These are phyloP conservation scores for Glycine latifolia DNA, from an alignment of 306 rosid species.

Conservation along the genomic window DNA sequence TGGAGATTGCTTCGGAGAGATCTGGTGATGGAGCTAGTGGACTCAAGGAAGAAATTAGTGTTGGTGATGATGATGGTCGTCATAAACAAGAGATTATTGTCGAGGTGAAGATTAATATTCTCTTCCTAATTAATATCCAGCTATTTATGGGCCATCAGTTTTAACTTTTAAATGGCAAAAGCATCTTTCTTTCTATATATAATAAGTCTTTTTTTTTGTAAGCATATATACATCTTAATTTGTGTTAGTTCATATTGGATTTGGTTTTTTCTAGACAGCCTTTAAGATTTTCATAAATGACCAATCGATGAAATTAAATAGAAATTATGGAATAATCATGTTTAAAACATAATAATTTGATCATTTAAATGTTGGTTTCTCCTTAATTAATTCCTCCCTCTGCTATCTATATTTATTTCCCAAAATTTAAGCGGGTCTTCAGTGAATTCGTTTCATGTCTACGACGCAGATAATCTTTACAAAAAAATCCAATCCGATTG, in stretches of 20 bases:
- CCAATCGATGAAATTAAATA: neutral
- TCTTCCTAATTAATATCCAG: neutral
- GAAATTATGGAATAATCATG: too few relatives aligned
- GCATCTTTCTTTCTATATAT: neutral
- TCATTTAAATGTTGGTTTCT: too few relatives aligned
- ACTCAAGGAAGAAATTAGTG: slow-evolving; percentile 51
- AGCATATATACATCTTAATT: neutral
- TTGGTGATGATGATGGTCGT: slow-evolving; percentile 39
- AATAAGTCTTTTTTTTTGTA: neutral
- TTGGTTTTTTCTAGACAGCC: neutral
- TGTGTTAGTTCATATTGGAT: slow-evolving; percentile 15
- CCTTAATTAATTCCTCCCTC: too few relatives aligned
- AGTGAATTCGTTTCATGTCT: too few relatives aligned
- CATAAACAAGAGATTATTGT: slow-evolving; percentile 39
- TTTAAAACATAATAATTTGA: too few relatives aligned
- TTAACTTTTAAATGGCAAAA: slow-evolving; percentile 10
- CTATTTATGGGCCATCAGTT: neutral
- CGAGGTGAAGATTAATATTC: slow-evolving; percentile 53
- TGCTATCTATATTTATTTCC: too few relatives aligned
- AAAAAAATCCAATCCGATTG: slow-evolving; percentile 6
- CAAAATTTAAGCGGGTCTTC: too few relatives aligned
- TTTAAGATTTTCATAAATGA: neutral
- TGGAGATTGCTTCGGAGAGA: slow-evolving; percentile 59
- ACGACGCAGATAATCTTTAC: neutral
- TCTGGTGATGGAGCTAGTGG: slow-evolving; percentile 49